Conservation (phyloP, 2,329 filamentous ascomycete genomes). For the Sporothrix globosa region DNA sequence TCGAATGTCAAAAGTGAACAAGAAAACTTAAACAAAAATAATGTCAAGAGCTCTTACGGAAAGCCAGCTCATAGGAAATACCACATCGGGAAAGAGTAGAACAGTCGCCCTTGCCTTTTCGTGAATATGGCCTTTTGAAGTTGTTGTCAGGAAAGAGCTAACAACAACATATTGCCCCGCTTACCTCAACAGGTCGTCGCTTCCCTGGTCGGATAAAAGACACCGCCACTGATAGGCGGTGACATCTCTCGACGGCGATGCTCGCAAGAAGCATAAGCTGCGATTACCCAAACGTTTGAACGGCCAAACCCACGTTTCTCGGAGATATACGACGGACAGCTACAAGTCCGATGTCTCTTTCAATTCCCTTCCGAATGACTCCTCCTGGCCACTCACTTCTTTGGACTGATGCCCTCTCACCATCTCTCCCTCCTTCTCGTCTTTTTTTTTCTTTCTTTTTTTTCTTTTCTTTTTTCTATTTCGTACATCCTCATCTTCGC, state of each 20-base stretch:
- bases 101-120: background rate
- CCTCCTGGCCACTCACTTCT: too few relatives aligned
- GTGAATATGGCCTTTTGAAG: background rate
- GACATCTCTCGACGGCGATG: background rate
- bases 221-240: background rate
- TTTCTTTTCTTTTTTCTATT: too few relatives aligned
- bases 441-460: too few relatives aligned
- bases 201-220: background rate
- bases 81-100: background rate
- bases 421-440: too few relatives aligned
- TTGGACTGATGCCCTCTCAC: too few relatives aligned
- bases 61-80: too few relatives aligned
- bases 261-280: background rate
- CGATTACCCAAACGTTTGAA: too few relatives aligned
- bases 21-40: background rate
- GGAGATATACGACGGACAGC: too few relatives aligned
- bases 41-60: background rate
- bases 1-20: background rate
- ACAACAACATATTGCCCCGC: background rate
- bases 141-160: conserved; percentile 3
- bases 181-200: background rate
- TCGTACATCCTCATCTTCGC: too few relatives aligned
- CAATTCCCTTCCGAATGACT: too few relatives aligned
- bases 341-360: too few relatives aligned
- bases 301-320: too few relatives aligned